Conservation (phyloP, 257 asterid genomes). For the Solanum sejunctum region DNA sequence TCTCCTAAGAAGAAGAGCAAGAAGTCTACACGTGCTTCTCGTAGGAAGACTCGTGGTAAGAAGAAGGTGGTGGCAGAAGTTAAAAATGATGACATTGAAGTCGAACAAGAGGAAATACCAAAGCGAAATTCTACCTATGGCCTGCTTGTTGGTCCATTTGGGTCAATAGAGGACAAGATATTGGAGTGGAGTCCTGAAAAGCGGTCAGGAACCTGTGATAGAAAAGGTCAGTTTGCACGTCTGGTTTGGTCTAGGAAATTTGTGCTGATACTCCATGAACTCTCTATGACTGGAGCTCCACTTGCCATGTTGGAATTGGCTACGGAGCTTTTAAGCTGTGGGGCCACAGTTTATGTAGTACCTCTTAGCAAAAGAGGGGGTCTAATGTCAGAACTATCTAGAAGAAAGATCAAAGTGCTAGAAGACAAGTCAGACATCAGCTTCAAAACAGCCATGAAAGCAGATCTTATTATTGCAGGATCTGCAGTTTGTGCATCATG, state of each 20-base stretch:
- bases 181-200: conserved; percentile 89
- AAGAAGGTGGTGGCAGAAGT: conserved; percentile 25
- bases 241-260: conserved; percentile 97
- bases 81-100: conserved; percentile 30
- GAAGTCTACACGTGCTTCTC: conserved; percentile 36
- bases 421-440: conserved; percentile 68
- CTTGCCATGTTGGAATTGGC: conserved; percentile 98
- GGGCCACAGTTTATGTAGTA: conserved; percentile 76
- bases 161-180: conserved; percentile 65
- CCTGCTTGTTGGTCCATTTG: conserved; percentile 83
- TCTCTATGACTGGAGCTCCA: conserved; percentile 98
- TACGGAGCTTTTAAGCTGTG: conserved; percentile 91
- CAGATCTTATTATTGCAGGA: conserved; percentile 92
- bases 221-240: conserved; percentile 92
- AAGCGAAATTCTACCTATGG: conserved; percentile 65
- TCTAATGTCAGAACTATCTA: conserved; percentile 65
- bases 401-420: conserved; percentile 87
- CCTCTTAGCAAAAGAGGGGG: conserved; percentile 83
- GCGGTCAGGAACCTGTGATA: conserved; percentile 85
- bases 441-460: conserved; percentile 89
- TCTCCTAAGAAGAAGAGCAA: conserved; percentile 39
- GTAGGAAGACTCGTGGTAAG: conserved; percentile 38
- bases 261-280: conserved; percentile 85
- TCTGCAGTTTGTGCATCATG: conserved; percentile 92
- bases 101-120: conserved; percentile 64